Evolutionary conservation across 148 eudicot genomes (phyloP).

Genomic region (Silene latifolia): DNA sequence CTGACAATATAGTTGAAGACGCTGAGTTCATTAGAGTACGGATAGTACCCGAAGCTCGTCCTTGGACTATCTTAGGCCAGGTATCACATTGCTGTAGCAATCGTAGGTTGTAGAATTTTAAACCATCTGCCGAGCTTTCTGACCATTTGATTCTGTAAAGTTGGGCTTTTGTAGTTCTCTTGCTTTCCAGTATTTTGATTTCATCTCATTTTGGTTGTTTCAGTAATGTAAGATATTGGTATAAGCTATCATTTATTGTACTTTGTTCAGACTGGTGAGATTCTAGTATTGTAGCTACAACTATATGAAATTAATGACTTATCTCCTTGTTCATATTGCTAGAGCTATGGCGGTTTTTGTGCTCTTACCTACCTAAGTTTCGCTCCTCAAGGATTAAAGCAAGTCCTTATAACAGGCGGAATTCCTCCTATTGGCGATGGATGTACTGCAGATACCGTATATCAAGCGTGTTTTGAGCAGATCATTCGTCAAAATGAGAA

Average conservation of each 20-base stretch:
- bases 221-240: not conserved
- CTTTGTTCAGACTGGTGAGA: not conserved
- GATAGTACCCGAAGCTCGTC: slow-evolving; percentile 72
- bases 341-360: slow-evolving; percentile 98
- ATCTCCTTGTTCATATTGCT: slow-evolving; percentile 10
- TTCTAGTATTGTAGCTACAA: not conserved
- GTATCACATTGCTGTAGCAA: slow-evolving; percentile 26
- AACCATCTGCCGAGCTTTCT: not conserved
- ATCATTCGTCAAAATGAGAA: slow-evolving; percentile 66
- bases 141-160: not conserved
- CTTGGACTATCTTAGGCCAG: slow-evolving; percentile 96
- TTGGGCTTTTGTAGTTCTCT: not conserved
- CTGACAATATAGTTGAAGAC: slow-evolving; percentile 86
- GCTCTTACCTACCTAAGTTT: slow-evolving; percentile 89
- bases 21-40: slow-evolving; percentile 79
- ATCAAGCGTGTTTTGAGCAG: slow-evolving; percentile 64
- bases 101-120: not conserved
- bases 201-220: not conserved
- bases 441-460: slow-evolving; percentile 76
- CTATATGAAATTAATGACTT: not conserved
- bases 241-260: slow-evolving; percentile 2
- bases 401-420: slow-evolving; percentile 93
- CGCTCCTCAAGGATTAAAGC: slow-evolving; percentile 88
- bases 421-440: slow-evolving; percentile 77
- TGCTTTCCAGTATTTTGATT: not conserved